These are phyloP conservation scores for Populus davidiana DNA, from an alignment of 345 rosid genomes.

Conservation along the genomic window DNA sequence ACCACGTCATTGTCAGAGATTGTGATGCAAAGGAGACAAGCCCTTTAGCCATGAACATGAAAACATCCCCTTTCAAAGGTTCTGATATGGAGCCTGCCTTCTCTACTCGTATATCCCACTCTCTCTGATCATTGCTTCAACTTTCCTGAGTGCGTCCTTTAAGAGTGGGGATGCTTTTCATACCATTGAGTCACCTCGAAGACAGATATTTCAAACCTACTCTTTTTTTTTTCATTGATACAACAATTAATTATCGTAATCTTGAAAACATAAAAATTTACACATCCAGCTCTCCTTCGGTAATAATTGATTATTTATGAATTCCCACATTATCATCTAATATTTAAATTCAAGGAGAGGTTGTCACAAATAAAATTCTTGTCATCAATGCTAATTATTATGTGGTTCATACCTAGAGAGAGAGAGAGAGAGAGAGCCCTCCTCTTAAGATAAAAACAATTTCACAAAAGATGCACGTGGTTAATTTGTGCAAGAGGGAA, in stretches of 20 bases:
- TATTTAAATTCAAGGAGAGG: too few species aligned
- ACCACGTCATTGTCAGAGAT: conserved; percentile 15
- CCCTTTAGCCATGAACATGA: conserved; percentile 11
- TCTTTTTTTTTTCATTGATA: background rate
- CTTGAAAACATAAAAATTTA: background rate
- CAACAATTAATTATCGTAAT: background rate
- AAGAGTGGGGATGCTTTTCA: background rate
- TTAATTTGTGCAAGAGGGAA: too few species aligned
- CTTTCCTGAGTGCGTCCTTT: background rate
- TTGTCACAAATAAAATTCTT: too few species aligned
- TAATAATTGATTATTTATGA: background rate
- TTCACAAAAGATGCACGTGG: too few species aligned
- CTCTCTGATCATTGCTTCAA: too few species aligned
- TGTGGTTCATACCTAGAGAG: too few species aligned
- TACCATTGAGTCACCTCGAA: background rate
- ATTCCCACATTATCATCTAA: too few species aligned
- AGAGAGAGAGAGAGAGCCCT: too few species aligned
- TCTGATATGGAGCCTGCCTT: background rate
- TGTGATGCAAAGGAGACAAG: conserved; percentile 8
- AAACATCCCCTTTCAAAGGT: conserved; percentile 1
- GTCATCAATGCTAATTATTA: too few species aligned
- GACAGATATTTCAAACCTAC: background rate
- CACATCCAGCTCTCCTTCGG: background rate
- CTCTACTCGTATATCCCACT: background rate
- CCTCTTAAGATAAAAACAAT: too few species aligned